Percentiles rank a stretch among this genome's conserved stretches.
These are phyloP conservation scores for Rhexocercosporidium sp. DNA, from an alignment of 2,329 filamentous ascomycete species.

Conservation along the genomic window DNA sequence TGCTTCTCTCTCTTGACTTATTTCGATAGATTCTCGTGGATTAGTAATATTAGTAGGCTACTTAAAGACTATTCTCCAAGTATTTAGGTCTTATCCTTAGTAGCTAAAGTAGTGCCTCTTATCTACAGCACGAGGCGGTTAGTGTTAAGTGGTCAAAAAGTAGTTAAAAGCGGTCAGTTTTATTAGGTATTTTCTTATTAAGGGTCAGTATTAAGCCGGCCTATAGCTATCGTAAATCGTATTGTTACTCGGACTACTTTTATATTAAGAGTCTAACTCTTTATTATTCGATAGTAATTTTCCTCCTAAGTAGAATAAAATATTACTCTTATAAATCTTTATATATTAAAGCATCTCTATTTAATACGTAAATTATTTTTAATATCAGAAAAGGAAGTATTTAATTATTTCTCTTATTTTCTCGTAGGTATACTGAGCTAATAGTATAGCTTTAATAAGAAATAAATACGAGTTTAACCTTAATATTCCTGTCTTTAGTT, in stretches of 20 bases:
- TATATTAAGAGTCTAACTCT: constrained; percentile 37
- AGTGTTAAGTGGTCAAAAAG: too few relatives aligned
- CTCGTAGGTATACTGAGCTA: neutral
- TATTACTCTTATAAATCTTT: constrained; percentile 34
- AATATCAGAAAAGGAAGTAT: constrained; percentile 35
- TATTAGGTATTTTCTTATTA: constrained; percentile 6
- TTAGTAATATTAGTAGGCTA: too few relatives aligned
- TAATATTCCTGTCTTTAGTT: too few relatives aligned
- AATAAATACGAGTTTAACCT: neutral
- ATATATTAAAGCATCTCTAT: constrained; percentile 36
- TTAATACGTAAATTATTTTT: constrained; percentile 6
- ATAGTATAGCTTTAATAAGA: neutral
- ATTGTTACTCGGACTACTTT: constrained; percentile 36
- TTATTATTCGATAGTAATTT: constrained; percentile 30
- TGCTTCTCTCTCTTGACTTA: too few relatives aligned
- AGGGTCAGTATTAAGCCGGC: constrained; percentile 11
- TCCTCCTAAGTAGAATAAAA: constrained; percentile 40
- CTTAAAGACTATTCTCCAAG: neutral
- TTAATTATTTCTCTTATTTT: neutral
- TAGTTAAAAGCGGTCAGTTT: too few relatives aligned
- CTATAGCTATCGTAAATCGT: constrained; percentile 17
- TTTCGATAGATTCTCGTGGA: too few relatives aligned
- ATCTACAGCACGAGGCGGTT: too few relatives aligned
- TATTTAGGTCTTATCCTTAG: neutral
- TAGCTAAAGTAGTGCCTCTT: neutral